Evolutionary conservation across 176 grass and related monocot genomes (phyloP), one percentile per base, ranked within the genome.

Genomic region (Elymus sibiricus): DNA sequence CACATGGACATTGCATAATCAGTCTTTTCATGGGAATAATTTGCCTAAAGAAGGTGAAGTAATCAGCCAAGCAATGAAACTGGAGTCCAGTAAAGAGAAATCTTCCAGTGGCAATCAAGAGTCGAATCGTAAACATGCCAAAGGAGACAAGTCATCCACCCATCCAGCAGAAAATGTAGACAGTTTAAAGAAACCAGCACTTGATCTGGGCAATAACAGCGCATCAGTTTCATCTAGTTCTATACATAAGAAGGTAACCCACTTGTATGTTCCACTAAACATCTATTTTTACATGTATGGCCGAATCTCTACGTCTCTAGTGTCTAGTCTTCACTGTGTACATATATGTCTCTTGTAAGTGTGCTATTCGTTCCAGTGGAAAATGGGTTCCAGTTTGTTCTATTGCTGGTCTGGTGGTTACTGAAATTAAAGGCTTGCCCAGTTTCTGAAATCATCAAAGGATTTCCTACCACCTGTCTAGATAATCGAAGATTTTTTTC

Each of bases 121-220:
- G 7, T n/a, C 46, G 25, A 83, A 90, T 12, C 53, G 8, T 64
- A 68, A 73, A 77, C 80, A 68, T 49, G 85, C 74, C 0, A 77
- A 81, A 70, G 70, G 79, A 34, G 67, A 64, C 35, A 88, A 66
- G 43, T 76, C 74, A 55, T 53, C 87, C 73, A 79, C 25, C 15
- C 80, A 84, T 87, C 72, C 35, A 65, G n/a, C n/a, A n/a, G n/a
- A n/a, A n/a, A n/a, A 79, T 64, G 85, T 86, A 83, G 79, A 79
- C 81, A 82, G 31, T 74, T 76, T 39, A 3, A 90, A 90, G 67
- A 86, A 89, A 80, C 44, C 77, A 88, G 22, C 21, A 22, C 55
- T 61, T 22, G 85, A 86, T 60, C 79, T 70, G 55, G 81, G 32
- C 7, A 86, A 44, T 79, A 70, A 70, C 40, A 88, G 71, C 31